These are phyloP conservation scores for Cutaneotrichosporon sp. DNA, from an alignment of 1,284 basidiomycete genomes.

Conservation along the genomic window DNA sequence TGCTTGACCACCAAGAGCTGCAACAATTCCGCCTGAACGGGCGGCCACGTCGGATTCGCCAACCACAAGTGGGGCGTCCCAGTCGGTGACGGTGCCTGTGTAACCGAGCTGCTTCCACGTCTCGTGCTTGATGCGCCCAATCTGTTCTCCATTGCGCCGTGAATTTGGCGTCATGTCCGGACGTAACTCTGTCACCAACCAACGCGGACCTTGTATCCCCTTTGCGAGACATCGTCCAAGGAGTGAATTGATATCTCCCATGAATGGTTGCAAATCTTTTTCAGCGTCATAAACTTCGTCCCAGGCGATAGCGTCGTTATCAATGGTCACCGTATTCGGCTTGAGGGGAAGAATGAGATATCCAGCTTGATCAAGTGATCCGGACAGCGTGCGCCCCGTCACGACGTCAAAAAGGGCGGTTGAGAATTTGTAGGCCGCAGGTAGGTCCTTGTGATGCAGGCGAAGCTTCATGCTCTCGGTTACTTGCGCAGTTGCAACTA, in stretches of 20 bases:
- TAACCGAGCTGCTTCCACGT: neutral
- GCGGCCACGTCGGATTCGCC: slow-evolving; percentile 10
- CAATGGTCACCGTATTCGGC: neutral
- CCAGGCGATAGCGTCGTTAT: slow-evolving; percentile 27
- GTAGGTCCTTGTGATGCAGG: slow-evolving; percentile 8
- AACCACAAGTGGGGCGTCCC: slow-evolving; percentile 25
- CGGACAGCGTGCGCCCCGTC: slow-evolving; percentile 15
- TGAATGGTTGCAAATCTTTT: neutral
- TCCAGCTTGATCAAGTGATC: slow-evolving; percentile 13
- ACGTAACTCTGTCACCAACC: slow-evolving; percentile 14
- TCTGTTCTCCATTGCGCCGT: neutral
- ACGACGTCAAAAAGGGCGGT: neutral
- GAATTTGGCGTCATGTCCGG: slow-evolving; percentile 15
- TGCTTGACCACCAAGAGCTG: neutral
- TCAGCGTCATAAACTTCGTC: slow-evolving; percentile 20
- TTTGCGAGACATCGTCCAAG: neutral
- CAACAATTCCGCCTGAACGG: slow-evolving; percentile 24
- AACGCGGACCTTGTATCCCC: slow-evolving; percentile 20
- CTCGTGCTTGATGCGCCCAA: neutral
- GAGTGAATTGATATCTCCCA: neutral
- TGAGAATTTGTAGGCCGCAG: slow-evolving; percentile 5
- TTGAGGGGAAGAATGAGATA: slow-evolving; percentile 30
- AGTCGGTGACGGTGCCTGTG: neutral
- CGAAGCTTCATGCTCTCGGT: neutral
- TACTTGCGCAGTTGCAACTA: neutral